phyloP scores from a whole-genome alignment of 495 filamentous ascomycete genomes.

The Evernia prunastri region DNA sequence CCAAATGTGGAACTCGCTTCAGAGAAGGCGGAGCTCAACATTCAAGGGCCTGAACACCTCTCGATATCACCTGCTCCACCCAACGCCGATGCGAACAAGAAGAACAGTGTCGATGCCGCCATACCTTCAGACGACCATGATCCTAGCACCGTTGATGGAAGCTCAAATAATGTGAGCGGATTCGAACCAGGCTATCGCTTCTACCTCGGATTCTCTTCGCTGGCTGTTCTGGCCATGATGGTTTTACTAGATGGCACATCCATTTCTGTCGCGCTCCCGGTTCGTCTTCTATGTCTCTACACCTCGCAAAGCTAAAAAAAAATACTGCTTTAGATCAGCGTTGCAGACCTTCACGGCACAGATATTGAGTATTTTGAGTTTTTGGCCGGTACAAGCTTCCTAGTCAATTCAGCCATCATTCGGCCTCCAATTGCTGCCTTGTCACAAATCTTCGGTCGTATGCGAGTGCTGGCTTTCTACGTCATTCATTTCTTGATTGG shows the following conservation, averaged over 20 bases:
- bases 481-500: constrained; percentile 26
- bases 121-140: neutral
- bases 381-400: constrained; percentile 50
- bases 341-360: constrained; percentile 40
- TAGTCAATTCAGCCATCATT: constrained; percentile 46
- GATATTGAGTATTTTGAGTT: constrained; percentile 58
- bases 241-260: constrained; percentile 70
- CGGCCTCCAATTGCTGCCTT: constrained; percentile 39
- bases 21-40: neutral
- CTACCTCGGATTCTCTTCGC: constrained; percentile 40
- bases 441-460: constrained; percentile 28
- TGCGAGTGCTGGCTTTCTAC: constrained; percentile 32
- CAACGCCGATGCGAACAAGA: neutral
- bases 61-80: neutral
- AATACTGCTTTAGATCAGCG: constrained; percentile 30
- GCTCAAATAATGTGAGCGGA: neutral
- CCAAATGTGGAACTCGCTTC: neutral
- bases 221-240: constrained; percentile 56
- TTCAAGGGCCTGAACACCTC: neutral
- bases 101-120: neutral
- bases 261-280: constrained; percentile 63
- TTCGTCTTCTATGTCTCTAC: constrained; percentile 28
- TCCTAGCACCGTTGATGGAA: neutral
- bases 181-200: constrained; percentile 19
- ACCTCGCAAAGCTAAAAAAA: neutral